These are phyloP conservation scores for Pythium chondricola DNA, from an alignment of 352 stramenopile genomes.

Conservation along the genomic window DNA sequence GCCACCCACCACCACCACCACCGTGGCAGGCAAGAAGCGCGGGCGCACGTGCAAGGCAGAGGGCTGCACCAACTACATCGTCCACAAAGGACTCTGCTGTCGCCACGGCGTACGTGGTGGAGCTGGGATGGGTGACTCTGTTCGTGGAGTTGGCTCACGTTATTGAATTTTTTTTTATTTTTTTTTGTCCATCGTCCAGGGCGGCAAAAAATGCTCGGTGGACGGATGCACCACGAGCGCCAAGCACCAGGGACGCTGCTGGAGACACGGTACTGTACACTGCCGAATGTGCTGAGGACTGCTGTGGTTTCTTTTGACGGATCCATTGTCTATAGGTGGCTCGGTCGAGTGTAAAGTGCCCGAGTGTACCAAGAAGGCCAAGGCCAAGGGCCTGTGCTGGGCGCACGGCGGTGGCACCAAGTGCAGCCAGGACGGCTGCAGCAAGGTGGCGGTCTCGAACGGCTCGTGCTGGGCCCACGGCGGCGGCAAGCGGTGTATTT, in stretches of 20 bases:
- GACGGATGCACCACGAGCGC: constrained; percentile 30
- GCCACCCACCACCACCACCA: too few relatives aligned
- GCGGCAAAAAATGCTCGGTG: constrained; percentile 30
- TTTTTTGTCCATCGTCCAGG: constrained; percentile 15
- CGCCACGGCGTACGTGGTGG: constrained; percentile 26
- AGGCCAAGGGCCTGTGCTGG: constrained; percentile 19
- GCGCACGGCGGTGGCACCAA: constrained; percentile 21
- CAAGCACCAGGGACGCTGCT: constrained; percentile 40
- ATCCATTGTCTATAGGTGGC: constrained; percentile 7
- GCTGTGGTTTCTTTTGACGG: background rate
- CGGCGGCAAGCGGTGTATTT: constrained; percentile 27
- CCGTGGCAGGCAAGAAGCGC: too few relatives aligned
- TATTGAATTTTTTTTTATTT: too few relatives aligned
- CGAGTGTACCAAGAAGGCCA: constrained; percentile 18
- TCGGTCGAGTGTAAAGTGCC: constrained; percentile 19
- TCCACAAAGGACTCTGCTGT: constrained; percentile 34
- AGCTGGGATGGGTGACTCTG: too few relatives aligned
- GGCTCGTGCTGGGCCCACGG: constrained; percentile 31
- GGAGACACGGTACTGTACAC: constrained; percentile 31
- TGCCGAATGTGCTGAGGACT: constrained; percentile 11
- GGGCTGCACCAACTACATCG: constrained; percentile 35
- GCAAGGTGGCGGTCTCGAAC: constrained; percentile 23
- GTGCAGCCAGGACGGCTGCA: constrained; percentile 19
- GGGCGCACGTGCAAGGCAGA: constrained; percentile 22
- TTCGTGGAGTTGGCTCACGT: too few relatives aligned